Evolutionary conservation across 306 rosid genomes (phyloP).

Genomic region (Malus asiatica): DNA sequence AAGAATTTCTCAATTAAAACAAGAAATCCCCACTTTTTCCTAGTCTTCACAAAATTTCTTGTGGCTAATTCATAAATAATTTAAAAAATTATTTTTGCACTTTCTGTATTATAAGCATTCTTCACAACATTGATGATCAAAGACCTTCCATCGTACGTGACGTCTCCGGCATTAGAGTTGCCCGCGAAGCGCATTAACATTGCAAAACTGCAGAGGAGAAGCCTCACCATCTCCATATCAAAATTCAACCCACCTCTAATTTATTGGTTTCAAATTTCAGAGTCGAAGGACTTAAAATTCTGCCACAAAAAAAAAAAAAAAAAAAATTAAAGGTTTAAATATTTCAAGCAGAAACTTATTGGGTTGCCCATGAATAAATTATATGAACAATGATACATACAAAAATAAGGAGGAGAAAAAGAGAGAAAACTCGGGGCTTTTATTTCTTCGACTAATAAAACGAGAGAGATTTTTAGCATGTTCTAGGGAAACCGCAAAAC

Average conservation of each 20-base stretch:
- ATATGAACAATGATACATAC: neutral
- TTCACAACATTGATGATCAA: constrained; percentile 36
- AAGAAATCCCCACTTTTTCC: neutral
- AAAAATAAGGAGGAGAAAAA: neutral
- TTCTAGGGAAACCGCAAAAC: too few relatives aligned
- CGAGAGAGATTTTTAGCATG: neutral
- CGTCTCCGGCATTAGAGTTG: constrained; percentile 15
- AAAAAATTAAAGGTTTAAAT: neutral
- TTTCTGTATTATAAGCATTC: too few relatives aligned
- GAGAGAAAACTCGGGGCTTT: neutral
- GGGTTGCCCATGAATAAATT: neutral
- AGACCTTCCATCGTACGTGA: constrained; percentile 61
- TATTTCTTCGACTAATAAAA: neutral
- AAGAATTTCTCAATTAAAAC: neutral
- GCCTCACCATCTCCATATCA: neutral
- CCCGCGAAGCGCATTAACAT: neutral
- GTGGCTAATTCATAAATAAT: neutral
- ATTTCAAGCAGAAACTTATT: neutral
- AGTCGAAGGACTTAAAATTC: neutral
- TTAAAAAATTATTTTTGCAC: too few relatives aligned
- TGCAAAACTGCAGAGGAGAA: constrained; percentile 12
- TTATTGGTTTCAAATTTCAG: neutral
- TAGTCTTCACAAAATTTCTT: neutral
- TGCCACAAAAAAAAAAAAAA: neutral
- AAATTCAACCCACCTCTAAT: neutral